phyloP scores from a whole-genome alignment of 169 alveolate species.

The Theileria sp. region DNA sequence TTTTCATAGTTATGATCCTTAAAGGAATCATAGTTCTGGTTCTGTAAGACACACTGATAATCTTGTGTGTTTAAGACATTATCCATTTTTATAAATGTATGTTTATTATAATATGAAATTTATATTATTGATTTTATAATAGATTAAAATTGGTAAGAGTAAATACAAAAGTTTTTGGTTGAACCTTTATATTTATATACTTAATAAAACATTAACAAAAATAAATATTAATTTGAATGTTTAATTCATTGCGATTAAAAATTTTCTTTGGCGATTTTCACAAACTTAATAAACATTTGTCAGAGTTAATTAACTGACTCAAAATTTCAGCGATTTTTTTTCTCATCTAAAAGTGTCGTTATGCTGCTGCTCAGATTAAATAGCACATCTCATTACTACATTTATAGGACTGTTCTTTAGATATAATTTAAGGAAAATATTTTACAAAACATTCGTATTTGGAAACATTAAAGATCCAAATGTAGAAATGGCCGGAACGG shows the following conservation, averaged over 20 bases:
- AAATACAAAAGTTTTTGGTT: background rate
- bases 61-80: background rate
- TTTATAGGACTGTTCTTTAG: background rate
- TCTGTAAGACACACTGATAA: background rate
- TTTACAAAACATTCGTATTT: background rate
- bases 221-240: background rate
- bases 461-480: background rate
- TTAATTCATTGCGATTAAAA: background rate
- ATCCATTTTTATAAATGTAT: background rate
- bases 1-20: background rate
- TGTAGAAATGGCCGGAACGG: background rate
- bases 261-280: background rate
- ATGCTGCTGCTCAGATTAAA: conserved; percentile 8
- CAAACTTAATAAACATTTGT: background rate
- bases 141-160: background rate
- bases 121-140: too few species aligned
- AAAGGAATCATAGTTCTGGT: background rate
- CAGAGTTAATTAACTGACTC: conserved; percentile 9
- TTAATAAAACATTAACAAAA: background rate
- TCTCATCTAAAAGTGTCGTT: conserved; percentile 16
- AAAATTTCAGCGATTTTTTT: conserved; percentile 8
- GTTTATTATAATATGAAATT: too few species aligned
- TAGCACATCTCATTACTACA: background rate
- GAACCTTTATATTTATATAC: background rate
- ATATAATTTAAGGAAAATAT: background rate